Base-by-base conservation (phyloP, 495 filamentous ascomycete genomes). In the Eremomyces bilateralis region DNA sequence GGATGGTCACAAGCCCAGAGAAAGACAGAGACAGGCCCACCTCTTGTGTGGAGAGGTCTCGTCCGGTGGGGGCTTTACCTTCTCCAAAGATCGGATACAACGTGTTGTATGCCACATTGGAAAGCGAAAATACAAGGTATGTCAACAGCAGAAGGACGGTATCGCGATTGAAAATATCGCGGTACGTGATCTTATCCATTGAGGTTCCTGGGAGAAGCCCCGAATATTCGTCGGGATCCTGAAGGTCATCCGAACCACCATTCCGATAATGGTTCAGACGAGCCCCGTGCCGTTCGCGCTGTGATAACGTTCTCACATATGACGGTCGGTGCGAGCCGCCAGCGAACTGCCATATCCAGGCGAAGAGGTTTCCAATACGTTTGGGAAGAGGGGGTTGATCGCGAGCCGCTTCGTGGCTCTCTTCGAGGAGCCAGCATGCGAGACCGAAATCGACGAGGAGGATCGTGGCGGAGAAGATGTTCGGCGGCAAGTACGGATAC, bases 1-100 rank as follows among this genome's bases (percentile, higher is more conserved):
- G 41, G 16, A 97, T 93, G 0, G 82, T 84, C 6, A 79, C 69
- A 6, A 70, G 48, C 0, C 88, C 82, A 2, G 84, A 75, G 44
- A 94, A 77, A 0, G 81, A 82, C 27, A 95, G 61, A 0, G 78
- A 76, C 1, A 94, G 58, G 0, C 88, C 88, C 25, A 97, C 90
- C 28, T 77, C 78, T 25, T 69, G 63, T 0, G 90, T 78, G 0
- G 65, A 69, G 0, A 94, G 63, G 0, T 63, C 56, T 25, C 90
- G 71, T 15, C 88, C 88, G 0, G 67, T 70, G 0, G 88, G 88
- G 0, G 69, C 65, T 3, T 60, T 48, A 1, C 74, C 69, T 35
- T 80, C 72, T 4, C 69, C 76, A 44, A 94, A 97, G 31, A 95
- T 85, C 0, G 88, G 81, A 44, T 90, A 94, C 1, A 94, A 60